Conservation (phyloP, 1,139 yeast genomes). For the Geotrichum cucujoidarum region DNA sequence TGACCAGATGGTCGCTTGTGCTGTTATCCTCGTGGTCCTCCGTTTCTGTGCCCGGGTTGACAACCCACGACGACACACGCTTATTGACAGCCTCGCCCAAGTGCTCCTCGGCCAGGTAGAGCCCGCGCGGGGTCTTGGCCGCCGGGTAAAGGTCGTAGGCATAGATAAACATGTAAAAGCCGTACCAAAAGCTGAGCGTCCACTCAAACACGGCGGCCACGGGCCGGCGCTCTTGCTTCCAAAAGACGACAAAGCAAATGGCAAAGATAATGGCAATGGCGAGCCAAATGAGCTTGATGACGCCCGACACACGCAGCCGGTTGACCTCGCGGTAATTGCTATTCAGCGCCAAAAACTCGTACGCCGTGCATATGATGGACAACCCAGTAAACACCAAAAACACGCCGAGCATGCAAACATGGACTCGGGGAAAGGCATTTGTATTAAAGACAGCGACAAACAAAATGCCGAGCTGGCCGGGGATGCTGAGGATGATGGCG, state of each 20-base stretch:
- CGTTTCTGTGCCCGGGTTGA: too few relatives aligned
- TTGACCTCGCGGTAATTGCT: conserved; percentile 42
- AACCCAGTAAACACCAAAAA: conserved; percentile 69
- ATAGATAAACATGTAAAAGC: conserved; percentile 60
- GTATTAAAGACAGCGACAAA: conserved; percentile 75
- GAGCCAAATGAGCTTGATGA: conserved; percentile 61
- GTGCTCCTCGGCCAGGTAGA: conserved; percentile 20
- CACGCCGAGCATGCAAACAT: conserved; percentile 63
- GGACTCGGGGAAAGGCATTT: conserved; percentile 53
- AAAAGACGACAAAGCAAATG: conserved; percentile 55
- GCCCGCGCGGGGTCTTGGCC: conserved; percentile 35
- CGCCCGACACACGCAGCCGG: conserved; percentile 42
- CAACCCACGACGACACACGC: conserved; percentile 25
- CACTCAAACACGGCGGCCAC: conserved; percentile 71
- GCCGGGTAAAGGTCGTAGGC: conserved; percentile 69
- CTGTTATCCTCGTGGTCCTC: too few relatives aligned
- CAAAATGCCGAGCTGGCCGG: conserved; percentile 75
- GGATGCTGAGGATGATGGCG: conserved; percentile 49
- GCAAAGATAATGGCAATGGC: conserved; percentile 66
- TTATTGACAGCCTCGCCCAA: conserved; percentile 4
- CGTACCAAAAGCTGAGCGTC: conserved; percentile 79
- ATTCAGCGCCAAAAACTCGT: conserved; percentile 60
- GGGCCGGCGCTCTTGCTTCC: conserved; percentile 40
- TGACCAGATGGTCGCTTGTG: too few relatives aligned
- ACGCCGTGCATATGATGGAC: conserved; percentile 56